A percentile compares a stretch with the other conserved stretches of the same genome.
Conservation (phyloP, 2,329 filamentous ascomycete species). For the Hymenoscyphus fraxineus region DNA sequence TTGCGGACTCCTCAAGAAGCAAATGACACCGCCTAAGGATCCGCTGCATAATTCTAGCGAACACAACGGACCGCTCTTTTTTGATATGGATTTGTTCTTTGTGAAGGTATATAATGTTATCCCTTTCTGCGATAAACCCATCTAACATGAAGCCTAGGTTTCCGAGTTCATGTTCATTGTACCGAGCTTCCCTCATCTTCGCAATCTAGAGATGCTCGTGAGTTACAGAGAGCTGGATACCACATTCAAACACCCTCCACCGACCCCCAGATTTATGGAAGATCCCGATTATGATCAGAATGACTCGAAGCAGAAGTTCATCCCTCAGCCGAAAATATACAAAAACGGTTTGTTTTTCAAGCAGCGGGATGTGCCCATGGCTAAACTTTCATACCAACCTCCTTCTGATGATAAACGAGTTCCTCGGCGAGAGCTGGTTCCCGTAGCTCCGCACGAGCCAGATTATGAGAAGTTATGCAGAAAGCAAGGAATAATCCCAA, state of each 20-base stretch:
- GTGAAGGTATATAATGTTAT: slow-evolving; percentile 51
- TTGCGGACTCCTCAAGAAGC: slow-evolving; percentile 50
- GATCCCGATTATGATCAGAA: slow-evolving; percentile 48
- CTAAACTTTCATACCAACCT: slow-evolving; percentile 44
- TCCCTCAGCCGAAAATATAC: slow-evolving; percentile 56
- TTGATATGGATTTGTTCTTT: slow-evolving; percentile 61
- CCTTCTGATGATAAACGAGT: slow-evolving; percentile 54
- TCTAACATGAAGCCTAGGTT: slow-evolving; percentile 41
- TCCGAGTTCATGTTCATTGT: slow-evolving; percentile 60
- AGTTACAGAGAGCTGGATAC: slow-evolving; percentile 50
- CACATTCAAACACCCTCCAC: slow-evolving; percentile 14
- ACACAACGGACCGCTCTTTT: slow-evolving; percentile 36
- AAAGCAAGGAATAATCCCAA: slow-evolving; percentile 51
- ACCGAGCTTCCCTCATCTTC: slow-evolving; percentile 55
- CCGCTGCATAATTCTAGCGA: slow-evolving; percentile 20
- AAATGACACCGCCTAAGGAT: slow-evolving; percentile 41
- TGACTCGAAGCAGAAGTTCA: slow-evolving; percentile 47
- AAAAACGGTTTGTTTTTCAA: slow-evolving; percentile 51
- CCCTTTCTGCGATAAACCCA: slow-evolving; percentile 11
- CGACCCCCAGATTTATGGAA: slow-evolving; percentile 50
- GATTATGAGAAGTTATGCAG: slow-evolving; percentile 53
- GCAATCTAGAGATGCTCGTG: slow-evolving; percentile 51
- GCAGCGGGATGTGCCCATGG: slow-evolving; percentile 47
- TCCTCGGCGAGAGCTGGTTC: slow-evolving; percentile 48
- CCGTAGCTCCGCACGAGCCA: slow-evolving; percentile 52